Conservation (phyloP, 148 eudicot species). For the Linanthus parryae region DNA sequence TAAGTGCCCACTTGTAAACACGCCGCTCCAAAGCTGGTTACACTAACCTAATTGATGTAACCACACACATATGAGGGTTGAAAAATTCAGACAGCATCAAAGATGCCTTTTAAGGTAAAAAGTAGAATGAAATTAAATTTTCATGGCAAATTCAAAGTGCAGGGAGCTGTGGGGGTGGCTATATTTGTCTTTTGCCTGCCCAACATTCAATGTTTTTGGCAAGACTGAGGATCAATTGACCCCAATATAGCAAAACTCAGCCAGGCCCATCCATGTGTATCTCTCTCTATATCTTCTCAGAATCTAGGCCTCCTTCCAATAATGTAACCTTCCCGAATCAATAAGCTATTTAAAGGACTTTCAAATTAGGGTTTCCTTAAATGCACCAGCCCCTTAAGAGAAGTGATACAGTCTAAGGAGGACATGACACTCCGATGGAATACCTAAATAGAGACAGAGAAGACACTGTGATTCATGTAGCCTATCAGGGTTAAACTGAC, state of each 20-base stretch:
- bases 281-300: not conserved
- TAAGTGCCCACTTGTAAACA: too few relatives aligned
- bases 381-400: not conserved
- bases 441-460: too few relatives aligned
- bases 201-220: slow-evolving; percentile 6
- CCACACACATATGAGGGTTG: not conserved
- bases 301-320: slow-evolving; percentile 4
- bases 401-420: too few relatives aligned
- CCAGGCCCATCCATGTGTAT: too few relatives aligned
- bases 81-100: too few relatives aligned
- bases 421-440: too few relatives aligned
- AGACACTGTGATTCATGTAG: too few relatives aligned
- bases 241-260: too few relatives aligned
- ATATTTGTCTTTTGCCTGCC: slow-evolving; percentile 11
- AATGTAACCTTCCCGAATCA: not conserved
- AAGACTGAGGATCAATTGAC: slow-evolving; percentile 2
- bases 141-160: slow-evolving; percentile 1
- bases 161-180: slow-evolving; percentile 7
- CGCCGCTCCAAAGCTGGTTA: too few relatives aligned
- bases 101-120: not conserved
- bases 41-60: not conserved
- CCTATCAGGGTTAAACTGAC: too few relatives aligned
- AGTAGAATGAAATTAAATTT: not conserved
- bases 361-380: not conserved
- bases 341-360: not conserved